These are phyloP conservation scores for Diophrys appendiculata DNA, from an alignment of 73 alveolate genomes.

Conservation along the genomic window DNA sequence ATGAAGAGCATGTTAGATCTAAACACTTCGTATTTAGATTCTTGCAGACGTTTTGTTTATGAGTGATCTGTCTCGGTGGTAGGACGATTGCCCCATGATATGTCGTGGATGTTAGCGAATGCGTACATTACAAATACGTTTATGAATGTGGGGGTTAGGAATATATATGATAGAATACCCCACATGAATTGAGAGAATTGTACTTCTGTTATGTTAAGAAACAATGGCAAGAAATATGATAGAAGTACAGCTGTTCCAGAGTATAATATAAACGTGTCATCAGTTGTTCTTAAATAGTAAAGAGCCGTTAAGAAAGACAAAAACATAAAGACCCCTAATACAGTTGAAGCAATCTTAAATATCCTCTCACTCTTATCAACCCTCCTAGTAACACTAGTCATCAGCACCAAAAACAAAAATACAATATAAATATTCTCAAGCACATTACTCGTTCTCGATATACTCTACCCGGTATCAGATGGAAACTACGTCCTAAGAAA, in stretches of 20 bases:
- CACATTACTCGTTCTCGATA: constrained; percentile 1
- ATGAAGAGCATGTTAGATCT: constrained; percentile 32
- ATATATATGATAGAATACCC: constrained; percentile 43
- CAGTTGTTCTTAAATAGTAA: neutral
- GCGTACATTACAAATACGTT: constrained; percentile 54
- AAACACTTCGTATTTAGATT: constrained; percentile 23
- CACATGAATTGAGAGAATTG: constrained; percentile 9
- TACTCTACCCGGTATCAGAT: constrained; percentile 7
- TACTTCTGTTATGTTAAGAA: neutral
- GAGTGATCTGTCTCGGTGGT: constrained; percentile 2
- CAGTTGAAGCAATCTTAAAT: constrained; percentile 1
- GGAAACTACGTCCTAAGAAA: constrained; percentile 13
- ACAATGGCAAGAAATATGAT: constrained; percentile 6
- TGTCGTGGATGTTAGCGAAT: constrained; percentile 58
- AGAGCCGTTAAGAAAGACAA: constrained; percentile 1
- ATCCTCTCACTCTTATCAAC: neutral
- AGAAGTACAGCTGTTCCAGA: neutral
- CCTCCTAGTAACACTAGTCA: neutral
- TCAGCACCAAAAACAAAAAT: neutral
- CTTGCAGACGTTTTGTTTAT: neutral
- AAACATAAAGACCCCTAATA: constrained; percentile 10
- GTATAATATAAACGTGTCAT: neutral
- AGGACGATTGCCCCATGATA: constrained; percentile 73
- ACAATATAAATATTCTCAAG: constrained; percentile 22
- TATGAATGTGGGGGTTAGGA: constrained; percentile 50